Evolutionary conservation across 2,329 filamentous ascomycete genomes (phyloP), one percentile per base, ranked within the genome.

Genomic region (Teratosphaeria zuluensis): DNA sequence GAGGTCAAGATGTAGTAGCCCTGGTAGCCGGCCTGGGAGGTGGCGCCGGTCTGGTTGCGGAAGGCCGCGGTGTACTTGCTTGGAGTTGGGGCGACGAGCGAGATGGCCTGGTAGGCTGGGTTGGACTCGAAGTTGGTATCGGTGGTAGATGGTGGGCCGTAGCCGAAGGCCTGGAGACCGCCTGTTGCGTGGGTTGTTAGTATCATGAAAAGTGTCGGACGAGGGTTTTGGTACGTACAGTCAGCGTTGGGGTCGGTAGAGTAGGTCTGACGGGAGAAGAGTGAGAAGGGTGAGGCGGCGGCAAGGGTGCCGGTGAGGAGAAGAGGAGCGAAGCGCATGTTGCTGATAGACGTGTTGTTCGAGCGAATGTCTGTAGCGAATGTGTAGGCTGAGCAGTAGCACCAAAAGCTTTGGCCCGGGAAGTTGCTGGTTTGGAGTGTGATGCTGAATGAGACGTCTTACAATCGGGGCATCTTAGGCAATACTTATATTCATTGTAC

Each of bases 1-100:
- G 56, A 56, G 55, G 61, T 56, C 35, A 64, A 46, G 28, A 52
- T 32, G 56, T 55, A 57, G 60, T 59, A 62, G 19, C 62, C 62
- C 38, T 62, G 24, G 60, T 64, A 64, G 1, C 42, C 42, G 42
- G 42, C 5, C n/a, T 48, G 42, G 4, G 42, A 48, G 42, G 42
- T 48, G 16, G 42, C n/a, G 42, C 42, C 42, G 16, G 42, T 48
- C n/a, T n/a, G 16, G 42, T 48, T 48, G 42, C 42, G 42, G 42
- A 48, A 48, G 42, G 42, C 42, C 8, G 19, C 42, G 42, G 42
- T 48, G 42, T 48, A 48, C 8, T 24, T 48, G 16, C n/a, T 48
- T 1, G 42, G 42, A 2, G 42, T 48, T 3, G 42, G 16, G 2
- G 42, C 42, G n/a, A 48, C 4, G 42, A 48, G 42, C 8, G 42